A percentile compares a stretch with the other conserved stretches of the same genome.
Conservation (phyloP, 2,329 filamentous ascomycete genomes). For the Cladosporium sphaerospermum region DNA sequence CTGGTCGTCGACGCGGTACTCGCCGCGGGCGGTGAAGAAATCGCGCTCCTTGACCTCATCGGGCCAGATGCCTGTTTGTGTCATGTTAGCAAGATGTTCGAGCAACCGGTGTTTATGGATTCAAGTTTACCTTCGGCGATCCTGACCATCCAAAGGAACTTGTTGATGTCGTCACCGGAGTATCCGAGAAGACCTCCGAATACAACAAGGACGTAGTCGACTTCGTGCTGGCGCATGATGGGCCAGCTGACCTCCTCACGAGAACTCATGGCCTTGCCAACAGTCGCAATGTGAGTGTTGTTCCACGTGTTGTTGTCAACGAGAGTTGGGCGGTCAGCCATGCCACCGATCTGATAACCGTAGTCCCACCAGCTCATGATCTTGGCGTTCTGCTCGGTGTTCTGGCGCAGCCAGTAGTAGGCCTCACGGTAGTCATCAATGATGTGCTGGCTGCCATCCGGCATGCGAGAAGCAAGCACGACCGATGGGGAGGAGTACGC, state of each 20-base stretch:
- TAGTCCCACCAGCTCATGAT: constrained; percentile 99
- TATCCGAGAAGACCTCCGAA: constrained; percentile 95
- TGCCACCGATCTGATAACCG: constrained; percentile 98
- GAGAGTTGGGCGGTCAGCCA: constrained; percentile 93
- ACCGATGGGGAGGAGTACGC: constrained; percentile 98
- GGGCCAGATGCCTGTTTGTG: constrained; percentile 69
- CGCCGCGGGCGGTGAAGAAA: constrained; percentile 88
- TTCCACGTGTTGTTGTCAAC: constrained; percentile 99
- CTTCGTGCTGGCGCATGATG: constrained; percentile 96
- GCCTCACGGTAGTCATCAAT: constrained; percentile 99
- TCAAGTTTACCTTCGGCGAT: constrained; percentile 73
- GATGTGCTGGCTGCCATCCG: constrained; percentile 94
- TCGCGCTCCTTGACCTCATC: constrained; percentile 95
- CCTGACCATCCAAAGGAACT: constrained; percentile 99
- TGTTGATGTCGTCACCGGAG: constrained; percentile 98
- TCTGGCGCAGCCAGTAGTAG: constrained; percentile 98
- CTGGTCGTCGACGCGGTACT: constrained; percentile 89
- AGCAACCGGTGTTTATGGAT: no score
- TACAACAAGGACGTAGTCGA: constrained; percentile 96
- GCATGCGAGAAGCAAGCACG: constrained; percentile 83
- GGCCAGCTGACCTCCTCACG: constrained; percentile 96
- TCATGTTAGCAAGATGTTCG: constrained; percentile 8
- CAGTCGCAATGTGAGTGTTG: constrained; percentile 98
- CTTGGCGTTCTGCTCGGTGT: constrained; percentile 90
- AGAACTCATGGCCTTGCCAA: constrained; percentile 98